Base-by-base conservation (phyloP, 305 asterid genomes). In the Fraxinus sp. region DNA sequence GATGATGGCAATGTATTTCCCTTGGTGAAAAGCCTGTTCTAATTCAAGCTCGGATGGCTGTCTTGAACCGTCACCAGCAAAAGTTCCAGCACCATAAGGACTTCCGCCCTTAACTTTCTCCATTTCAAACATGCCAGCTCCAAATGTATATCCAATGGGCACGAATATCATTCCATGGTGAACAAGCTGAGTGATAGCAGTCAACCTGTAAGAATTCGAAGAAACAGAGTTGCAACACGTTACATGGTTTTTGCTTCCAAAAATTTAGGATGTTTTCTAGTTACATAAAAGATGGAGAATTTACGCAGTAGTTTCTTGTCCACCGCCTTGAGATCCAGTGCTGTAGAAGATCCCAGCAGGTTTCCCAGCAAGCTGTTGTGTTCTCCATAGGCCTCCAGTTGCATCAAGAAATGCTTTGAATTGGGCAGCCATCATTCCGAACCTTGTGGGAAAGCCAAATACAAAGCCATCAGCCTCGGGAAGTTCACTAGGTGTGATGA, bases 31-130 rank as follows among this genome's bases (percentile, higher is more conserved):
- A 57, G 93, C 93, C 81, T 89, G 93, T 85, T 84, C 85, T 64
- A 87, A 1, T 78, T 90, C 93, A 10, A 89, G 88, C 83, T 89
- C 90, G 0, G 93, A 41, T 2, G 93, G 92, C 81, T 77, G 88
- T 73, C 93, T 87, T 1, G 90, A 89, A 26, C 93, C 92, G 26
- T 90, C 91, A 3, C 91, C 93, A 14, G 91, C 92, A 14, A 22
- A 88, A 7, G 93, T 90, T 37, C 93, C 93, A n/a, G 93, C 88
- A 30, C 93, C 93, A 6, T 90, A 90, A 2, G 93, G 92, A 55
- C 93, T 90, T 64, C 93, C 93, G 20, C 93, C 93, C 80, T 89
- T 90, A 2, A 90, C 84, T 57, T 90, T 78, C 75, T 89, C 91
- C 87, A 90, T 77, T 71, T 85, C 85, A 41, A 85, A 85, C 88